phyloP scores from a whole-genome alignment of 2,329 filamentous ascomycete species.

The Grosmannia serpens region DNA sequence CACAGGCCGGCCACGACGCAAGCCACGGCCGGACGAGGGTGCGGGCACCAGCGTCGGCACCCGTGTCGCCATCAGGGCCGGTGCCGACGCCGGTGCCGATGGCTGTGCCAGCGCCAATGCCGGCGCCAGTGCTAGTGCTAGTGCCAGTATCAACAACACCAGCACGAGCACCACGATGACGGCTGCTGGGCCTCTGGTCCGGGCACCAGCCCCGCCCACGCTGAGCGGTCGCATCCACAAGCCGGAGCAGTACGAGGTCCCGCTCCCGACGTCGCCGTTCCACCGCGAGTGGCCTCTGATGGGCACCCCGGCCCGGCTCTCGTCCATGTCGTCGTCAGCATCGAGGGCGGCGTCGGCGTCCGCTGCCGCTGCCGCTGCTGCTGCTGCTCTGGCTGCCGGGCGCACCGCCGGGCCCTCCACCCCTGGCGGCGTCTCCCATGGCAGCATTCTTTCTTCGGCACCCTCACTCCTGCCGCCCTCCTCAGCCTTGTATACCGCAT shows the following conservation, averaged over 20 bases:
- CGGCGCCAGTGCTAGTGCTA: neutral
- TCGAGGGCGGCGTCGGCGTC: neutral
- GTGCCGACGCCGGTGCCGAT: neutral
- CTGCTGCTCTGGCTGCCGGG: neutral
- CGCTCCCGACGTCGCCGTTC: neutral
- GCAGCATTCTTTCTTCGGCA: neutral
- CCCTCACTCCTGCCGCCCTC: neutral
- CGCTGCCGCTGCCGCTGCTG: neutral
- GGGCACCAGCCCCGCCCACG: neutral
- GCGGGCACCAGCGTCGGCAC: neutral
- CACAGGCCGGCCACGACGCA: slow-evolving; percentile 9
- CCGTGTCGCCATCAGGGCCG: neutral
- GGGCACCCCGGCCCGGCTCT: neutral
- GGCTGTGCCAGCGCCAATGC: neutral
- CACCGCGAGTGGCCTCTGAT: neutral
- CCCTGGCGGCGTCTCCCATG: neutral
- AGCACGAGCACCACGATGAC: neutral
- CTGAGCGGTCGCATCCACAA: neutral
- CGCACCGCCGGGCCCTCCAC: neutral
- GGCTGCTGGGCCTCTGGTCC: neutral
- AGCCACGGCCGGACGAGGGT: neutral
- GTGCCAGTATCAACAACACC: too few relatives aligned
- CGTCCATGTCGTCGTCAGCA: neutral
- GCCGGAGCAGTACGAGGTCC: neutral
- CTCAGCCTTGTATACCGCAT: neutral